Evolutionary conservation across 768 basidiomycete species (phyloP).

Genomic region (Cystofilobasidium macerans): DNA sequence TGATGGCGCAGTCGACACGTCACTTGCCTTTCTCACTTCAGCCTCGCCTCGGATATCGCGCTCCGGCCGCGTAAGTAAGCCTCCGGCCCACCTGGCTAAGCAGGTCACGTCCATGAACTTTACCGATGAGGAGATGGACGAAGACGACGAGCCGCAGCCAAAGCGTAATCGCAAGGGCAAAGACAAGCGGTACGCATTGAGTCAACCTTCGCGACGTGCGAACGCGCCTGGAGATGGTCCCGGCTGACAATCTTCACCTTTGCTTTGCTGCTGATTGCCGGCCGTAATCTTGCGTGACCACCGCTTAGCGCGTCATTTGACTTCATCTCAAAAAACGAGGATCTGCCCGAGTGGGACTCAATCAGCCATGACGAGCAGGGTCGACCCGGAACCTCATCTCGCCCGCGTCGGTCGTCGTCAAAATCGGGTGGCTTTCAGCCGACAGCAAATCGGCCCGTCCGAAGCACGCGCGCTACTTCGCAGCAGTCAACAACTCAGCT

Average conservation of each 20-base stretch:
- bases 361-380: background rate
- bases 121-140: background rate
- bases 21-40: background rate
- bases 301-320: background rate
- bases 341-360: background rate
- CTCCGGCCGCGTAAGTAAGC: background rate
- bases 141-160: background rate
- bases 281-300: too few species aligned
- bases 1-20: background rate
- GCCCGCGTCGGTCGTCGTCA: background rate
- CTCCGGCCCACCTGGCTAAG: background rate
- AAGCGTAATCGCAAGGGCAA: background rate
- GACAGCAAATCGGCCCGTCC: background rate
- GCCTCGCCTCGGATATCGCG: background rate
- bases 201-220: too few species aligned
- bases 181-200: background rate
- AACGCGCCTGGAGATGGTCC: too few species aligned
- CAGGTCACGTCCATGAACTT: background rate
- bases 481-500: background rate
- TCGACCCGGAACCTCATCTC: background rate
- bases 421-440: background rate
- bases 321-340: constrained; percentile 8
- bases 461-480: background rate
- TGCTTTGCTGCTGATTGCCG: too few species aligned
- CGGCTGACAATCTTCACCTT: too few species aligned